phyloP scores from a whole-genome alignment of 805 yeast genomes.

The Spathaspora arborariae region DNA sequence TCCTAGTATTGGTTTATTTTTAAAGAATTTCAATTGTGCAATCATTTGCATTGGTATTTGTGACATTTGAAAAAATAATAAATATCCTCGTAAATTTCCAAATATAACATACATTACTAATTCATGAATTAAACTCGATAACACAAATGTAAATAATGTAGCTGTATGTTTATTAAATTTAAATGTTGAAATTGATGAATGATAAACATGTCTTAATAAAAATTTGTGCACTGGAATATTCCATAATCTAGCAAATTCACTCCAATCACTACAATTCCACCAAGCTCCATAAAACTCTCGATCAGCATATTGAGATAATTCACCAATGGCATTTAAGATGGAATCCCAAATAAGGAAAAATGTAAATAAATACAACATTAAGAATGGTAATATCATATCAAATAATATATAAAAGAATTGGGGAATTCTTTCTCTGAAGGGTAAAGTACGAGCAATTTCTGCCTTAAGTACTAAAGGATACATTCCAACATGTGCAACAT shows the following conservation, averaged over 20 bases:
- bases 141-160: slow-evolving; percentile 68
- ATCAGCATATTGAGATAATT: slow-evolving; percentile 80
- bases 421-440: slow-evolving; percentile 42
- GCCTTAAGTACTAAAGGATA: slow-evolving; percentile 72
- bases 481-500: slow-evolving; percentile 69
- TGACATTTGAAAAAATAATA: slow-evolving; percentile 76
- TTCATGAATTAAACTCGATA: slow-evolving; percentile 86
- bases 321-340: slow-evolving; percentile 85
- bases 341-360: slow-evolving; percentile 96
- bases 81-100: slow-evolving; percentile 72
- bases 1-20: slow-evolving; percentile 57
- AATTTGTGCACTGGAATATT: slow-evolving; percentile 91
- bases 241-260: slow-evolving; percentile 91
- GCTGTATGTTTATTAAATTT: slow-evolving; percentile 65
- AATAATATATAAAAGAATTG: slow-evolving; percentile 57
- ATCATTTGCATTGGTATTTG: slow-evolving; percentile 78
- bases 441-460: slow-evolving; percentile 45
- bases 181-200: slow-evolving; percentile 77
- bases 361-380: slow-evolving; percentile 67
- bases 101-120: slow-evolving; percentile 88
- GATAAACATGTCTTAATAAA: slow-evolving; percentile 88
- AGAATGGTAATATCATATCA: slow-evolving; percentile 78
- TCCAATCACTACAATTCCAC: slow-evolving; percentile 97
- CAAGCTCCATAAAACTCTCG: slow-evolving; percentile 92
- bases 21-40: slow-evolving; percentile 56